Base-by-base conservation (phyloP, 495 filamentous ascomycete genomes). In the Pyrenula aspistea region DNA sequence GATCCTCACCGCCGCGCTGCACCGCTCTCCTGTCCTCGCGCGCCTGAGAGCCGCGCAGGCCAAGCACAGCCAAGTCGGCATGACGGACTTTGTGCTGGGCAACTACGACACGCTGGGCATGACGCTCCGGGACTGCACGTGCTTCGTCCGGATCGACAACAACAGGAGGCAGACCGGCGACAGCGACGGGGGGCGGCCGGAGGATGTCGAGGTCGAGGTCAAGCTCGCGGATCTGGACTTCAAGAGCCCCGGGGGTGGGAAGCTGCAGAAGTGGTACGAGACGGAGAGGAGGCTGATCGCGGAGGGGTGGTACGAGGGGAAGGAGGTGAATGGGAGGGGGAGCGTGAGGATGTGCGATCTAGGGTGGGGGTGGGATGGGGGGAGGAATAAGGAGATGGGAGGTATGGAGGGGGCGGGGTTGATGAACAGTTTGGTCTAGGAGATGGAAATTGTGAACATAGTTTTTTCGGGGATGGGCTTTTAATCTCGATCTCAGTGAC, bases 121-220 rank as follows among this genome's bases (percentile, higher is more conserved):
- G 91, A 95, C 91, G 22, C 61, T 96, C 53, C 72, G 92, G 53
- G 92, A 98, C 69, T 91, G 91, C 67, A 90, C 88, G 0, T 76
- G 93, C 57, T 96, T 87, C 65, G 66, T 95, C 52, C 82, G 80
- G 71, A 77, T 89, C 61, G 70, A 71, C 54, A n/a, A n/a, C n/a
- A n/a, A n/a, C n/a, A n/a, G n/a, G n/a, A n/a, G n/a, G n/a, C n/a
- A n/a, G n/a, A n/a, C n/a, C n/a, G n/a, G n/a, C n/a, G n/a, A n/a
- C n/a, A 42, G 15, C 8, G 8, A 4, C 31, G 31, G 31, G 8
- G 8, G 15, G 15, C 25, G 42, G 3, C 67, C 69, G 47, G 67
- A 70, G 48, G 61, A 51, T n/a, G 61, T 56, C 0, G 62, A 66
- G 0, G 76, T 93, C 0, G 85, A 91, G 63, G 85, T 88, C 42